Evolutionary conservation across 331 rosid genomes (phyloP).

Genomic region (Arachis monticola): DNA sequence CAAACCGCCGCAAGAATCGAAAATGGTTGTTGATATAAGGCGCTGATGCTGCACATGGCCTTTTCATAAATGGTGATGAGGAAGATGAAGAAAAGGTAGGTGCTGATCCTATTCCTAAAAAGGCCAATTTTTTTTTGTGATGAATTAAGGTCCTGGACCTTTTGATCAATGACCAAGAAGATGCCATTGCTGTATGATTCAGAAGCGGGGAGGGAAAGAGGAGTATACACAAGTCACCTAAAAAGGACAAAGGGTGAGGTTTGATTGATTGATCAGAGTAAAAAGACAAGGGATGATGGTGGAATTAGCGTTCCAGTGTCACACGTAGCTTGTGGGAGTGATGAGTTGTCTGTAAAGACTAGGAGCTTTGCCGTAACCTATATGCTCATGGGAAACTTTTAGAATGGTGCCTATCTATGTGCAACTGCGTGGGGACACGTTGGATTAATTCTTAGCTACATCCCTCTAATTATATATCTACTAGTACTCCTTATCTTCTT

Average conservation of each 20-base stretch:
- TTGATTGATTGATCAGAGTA: not conserved
- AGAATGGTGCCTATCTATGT: no score
- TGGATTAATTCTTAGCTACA: no score
- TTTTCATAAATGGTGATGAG: slow-evolving; percentile 7
- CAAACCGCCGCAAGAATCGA: slow-evolving; percentile 37
- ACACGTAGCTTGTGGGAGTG: no score
- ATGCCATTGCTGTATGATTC: slow-evolving; percentile 35
- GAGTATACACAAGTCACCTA: no score
- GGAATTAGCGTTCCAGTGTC: no score
- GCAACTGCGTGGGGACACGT: no score
- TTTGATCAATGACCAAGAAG: not conserved
- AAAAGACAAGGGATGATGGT: not conserved
- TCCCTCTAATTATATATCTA: no score
- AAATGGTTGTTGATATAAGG: not conserved
- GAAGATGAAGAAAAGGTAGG: not conserved
- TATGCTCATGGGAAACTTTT: no score
- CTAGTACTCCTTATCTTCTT: no score
- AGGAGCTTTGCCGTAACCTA: no score
- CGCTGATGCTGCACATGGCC: not conserved
- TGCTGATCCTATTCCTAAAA: not conserved
- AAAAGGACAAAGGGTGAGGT: not conserved
- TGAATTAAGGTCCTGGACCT: slow-evolving; percentile 34
- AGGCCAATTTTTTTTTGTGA: slow-evolving; percentile 1
- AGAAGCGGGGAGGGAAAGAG: not conserved
- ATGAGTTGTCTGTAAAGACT: no score